Evolutionary conservation across 139 green algal species (phyloP), one percentile per base, ranked within the genome.

Genomic region (Nannochloris sp.): DNA sequence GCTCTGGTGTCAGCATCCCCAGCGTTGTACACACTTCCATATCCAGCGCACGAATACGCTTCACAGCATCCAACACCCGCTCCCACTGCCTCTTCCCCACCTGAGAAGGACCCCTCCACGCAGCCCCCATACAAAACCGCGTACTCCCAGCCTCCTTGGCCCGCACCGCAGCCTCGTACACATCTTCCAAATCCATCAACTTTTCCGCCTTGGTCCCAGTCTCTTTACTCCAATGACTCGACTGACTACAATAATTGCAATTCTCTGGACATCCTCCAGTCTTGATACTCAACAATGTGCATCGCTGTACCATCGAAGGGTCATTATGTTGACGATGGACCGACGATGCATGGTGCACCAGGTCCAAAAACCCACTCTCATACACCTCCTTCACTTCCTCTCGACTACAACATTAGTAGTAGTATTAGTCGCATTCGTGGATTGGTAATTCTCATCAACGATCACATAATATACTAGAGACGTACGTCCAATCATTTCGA

Each of bases 41-140:
- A 70, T 73, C 83, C 46, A 95, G 72, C 2, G 58, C 79, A 1
- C 75, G 71, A 53, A 98, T 91, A 36, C 82, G 69, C 0, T 14
- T 37, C 31, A 97, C 86, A 86, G 97, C 97, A 59, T 91, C 81
- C 62, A 96, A 79, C 59, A 97, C 90, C 3, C 91, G 76, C 30
- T 87, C 72, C 77, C 86, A 96, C 75, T 96, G 90, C 10, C 85
- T 64, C 16, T 76, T 59, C 1, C 90, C 89, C 17, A 97, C 87
- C 69, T 93, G 90, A 28, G 76, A 87, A 13, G 90, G 88, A 0
- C 94, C 93, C 10, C 93, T 68, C 93, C 93, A 98, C 6, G 93
- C 93, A 3, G 93, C 92, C 8, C 93, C 93, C 93, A 99, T 98
- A 81, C 93, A 99, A 81, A 99, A 99, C 16, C 93, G 87, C 5